Base-by-base conservation (phyloP, 371 early-diverging fungal genomes). In the Mortierella polycephala region DNA sequence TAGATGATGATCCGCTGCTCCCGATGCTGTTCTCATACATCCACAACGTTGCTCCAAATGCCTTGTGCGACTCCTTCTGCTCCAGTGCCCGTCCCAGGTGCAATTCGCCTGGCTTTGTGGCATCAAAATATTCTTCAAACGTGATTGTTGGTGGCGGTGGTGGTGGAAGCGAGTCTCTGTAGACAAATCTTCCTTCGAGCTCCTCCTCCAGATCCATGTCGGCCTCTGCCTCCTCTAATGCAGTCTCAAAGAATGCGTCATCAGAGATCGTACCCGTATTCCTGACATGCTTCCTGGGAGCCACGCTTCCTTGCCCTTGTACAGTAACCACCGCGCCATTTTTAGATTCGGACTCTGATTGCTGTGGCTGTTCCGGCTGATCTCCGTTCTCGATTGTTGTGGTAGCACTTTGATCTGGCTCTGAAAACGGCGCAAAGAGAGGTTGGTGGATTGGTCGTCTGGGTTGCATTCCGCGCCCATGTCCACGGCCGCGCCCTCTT, bases 1-100 rank as follows among this genome's bases (percentile, higher is more conserved):
- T 44, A 6, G 62, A 13, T 20, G 52, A 41, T 11, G 49, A 18
- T 20, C 41, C 9, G 1, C 44, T 5, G 20, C 2, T 20, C 12
- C 40, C 9, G 13, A 18, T 18, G 13, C 65, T 69, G 50, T 69
- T 72, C 46, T 77, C 79, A 30, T 77, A 77, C 81, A 82, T 82
- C 82, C 82, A 82, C 49, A 82, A 30, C 5, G 77, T 82, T 9
- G 82, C 77, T 1, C 74, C 77, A 59, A 82, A 77, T 2, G 77
- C 45, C 57, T 69, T 69, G 23, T 57, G 64, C n/a, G 79, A 66
- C 44, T 82, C 77, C 39, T 82, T 76, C 20, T 64, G 65, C 30
- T 71, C 74, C 59, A 72, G 16, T 0, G 82, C 73, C 59, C 77
- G 57, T 14, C 82, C 82, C 13, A 82, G 58, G 53, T 82, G 82